A percentile compares a stretch with the other conserved stretches of the same genome.
These are phyloP conservation scores for Mycena citricolor DNA, from an alignment of 1,284 basidiomycete genomes.

Conservation along the genomic window DNA sequence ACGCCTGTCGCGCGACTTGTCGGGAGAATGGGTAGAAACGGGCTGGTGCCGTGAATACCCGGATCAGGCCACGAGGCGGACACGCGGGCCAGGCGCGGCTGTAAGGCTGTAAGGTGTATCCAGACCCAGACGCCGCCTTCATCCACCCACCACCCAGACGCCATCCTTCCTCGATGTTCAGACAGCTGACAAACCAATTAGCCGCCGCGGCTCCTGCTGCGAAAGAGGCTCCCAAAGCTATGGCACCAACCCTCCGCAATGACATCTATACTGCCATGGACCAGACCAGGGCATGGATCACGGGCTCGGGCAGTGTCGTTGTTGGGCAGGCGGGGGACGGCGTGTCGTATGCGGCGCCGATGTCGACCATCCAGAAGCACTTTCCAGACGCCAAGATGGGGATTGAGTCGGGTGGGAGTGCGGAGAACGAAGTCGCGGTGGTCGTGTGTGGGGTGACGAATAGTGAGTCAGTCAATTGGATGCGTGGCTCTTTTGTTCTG, in stretches of 20 bases:
- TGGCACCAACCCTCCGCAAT: conserved; percentile 45
- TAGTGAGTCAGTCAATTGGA: conserved; percentile 23
- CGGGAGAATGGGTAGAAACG: too few relatives aligned
- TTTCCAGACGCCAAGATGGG: conserved; percentile 43
- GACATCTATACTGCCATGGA: conserved; percentile 49
- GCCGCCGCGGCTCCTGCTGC: conserved; percentile 31
- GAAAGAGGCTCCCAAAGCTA: conserved; percentile 39
- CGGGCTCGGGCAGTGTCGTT: conserved; percentile 32
- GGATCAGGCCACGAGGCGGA: too few relatives aligned
- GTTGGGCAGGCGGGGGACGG: conserved; percentile 49
- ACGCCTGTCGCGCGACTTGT: too few relatives aligned
- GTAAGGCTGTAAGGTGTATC: too few relatives aligned
- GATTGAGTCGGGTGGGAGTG: conserved; percentile 42
- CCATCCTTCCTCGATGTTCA: conserved; percentile 38
- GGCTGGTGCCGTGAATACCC: too few relatives aligned
- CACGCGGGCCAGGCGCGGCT: too few relatives aligned
- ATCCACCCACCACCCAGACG: too few relatives aligned
- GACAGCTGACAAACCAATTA: conserved; percentile 41
- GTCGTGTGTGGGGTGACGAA: conserved; percentile 51
- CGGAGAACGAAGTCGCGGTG: conserved; percentile 43
- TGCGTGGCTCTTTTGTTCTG: neutral
- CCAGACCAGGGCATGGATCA: conserved; percentile 43
- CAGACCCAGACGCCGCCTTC: too few relatives aligned
- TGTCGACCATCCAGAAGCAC: conserved; percentile 46
- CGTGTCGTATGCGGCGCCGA: conserved; percentile 42